Percentiles rank a stretch among this genome's conserved stretches.
Conservation (phyloP, 805 yeast species). For the Teunomyces tritomae region DNA sequence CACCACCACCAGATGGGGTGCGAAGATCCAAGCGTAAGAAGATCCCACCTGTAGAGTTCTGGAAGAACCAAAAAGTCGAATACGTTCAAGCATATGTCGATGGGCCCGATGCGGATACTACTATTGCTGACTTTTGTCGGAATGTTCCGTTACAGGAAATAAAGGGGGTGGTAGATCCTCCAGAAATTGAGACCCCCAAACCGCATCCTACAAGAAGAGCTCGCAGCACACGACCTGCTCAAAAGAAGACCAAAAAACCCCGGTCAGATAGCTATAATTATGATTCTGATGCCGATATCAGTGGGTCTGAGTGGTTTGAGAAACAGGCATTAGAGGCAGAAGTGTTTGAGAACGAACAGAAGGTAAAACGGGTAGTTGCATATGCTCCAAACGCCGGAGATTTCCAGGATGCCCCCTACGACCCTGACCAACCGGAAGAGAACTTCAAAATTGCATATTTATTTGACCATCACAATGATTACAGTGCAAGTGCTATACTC, state of each 20-base stretch:
- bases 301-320: conserved; percentile 54
- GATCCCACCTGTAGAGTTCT: conserved; percentile 72
- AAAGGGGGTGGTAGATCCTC: conserved; percentile 54
- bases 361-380: conserved; percentile 51
- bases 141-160: conserved; percentile 54
- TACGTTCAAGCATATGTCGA: conserved; percentile 43
- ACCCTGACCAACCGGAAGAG: conserved; percentile 39
- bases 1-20: conserved; percentile 47
- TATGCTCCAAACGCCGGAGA: conserved; percentile 60
- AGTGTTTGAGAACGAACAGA: conserved; percentile 49
- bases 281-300: conserved; percentile 39
- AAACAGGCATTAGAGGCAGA: conserved; percentile 41
- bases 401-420: conserved; percentile 34
- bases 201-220: conserved; percentile 11
- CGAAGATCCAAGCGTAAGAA: conserved; percentile 66
- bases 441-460: conserved; percentile 61
- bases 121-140: conserved; percentile 29
- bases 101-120: conserved; percentile 42
- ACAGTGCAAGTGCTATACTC: conserved; percentile 71
- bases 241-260: conserved; percentile 10
- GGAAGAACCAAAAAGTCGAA: conserved; percentile 79
- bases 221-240: conserved; percentile 6
- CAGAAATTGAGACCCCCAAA: conserved; percentile 19
- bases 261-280: conserved; percentile 21
- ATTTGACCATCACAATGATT: conserved; percentile 60